Conservation (phyloP, 2,329 filamentous ascomycete species). For the Talaromyces sp. region DNA sequence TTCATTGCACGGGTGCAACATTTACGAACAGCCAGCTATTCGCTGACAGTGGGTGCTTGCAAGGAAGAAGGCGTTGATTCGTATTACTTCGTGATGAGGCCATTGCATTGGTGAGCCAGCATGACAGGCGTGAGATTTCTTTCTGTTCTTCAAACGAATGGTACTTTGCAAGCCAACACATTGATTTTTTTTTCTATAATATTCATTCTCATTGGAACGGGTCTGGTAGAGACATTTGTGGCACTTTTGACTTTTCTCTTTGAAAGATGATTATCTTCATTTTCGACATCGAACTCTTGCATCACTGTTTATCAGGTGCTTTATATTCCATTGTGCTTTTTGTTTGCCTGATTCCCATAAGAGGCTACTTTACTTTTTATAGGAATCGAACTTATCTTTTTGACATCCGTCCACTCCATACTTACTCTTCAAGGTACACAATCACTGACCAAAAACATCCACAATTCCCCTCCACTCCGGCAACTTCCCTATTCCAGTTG, state of each 20-base stretch:
- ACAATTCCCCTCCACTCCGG: background rate
- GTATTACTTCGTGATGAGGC: slow-evolving; percentile 14
- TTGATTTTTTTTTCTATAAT: slow-evolving; percentile 4
- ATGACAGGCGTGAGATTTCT: slow-evolving; percentile 17
- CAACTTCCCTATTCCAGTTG: background rate
- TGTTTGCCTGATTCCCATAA: background rate
- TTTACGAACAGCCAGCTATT: slow-evolving; percentile 10
- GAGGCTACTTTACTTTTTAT: slow-evolving; percentile 12
- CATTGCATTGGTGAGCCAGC: slow-evolving; percentile 18
- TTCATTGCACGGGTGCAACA: slow-evolving; percentile 14
- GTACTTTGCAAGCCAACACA: background rate
- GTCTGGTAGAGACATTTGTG: background rate
- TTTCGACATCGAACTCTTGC: background rate
- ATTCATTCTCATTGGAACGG: background rate
- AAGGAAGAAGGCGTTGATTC: slow-evolving; percentile 19
- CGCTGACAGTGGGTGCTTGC: slow-evolving; percentile 13
- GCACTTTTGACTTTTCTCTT: background rate
- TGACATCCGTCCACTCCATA: background rate
- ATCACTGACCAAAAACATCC: background rate
- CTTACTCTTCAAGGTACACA: background rate
- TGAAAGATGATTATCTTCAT: slow-evolving; percentile 7
- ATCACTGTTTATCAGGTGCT: background rate
- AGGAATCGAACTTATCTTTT: background rate
- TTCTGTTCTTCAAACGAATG: background rate
- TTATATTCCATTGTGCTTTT: background rate